Evolutionary conservation across 192 early-diverging fungal species (phyloP).

Genomic region (Mortierella claussenii): DNA sequence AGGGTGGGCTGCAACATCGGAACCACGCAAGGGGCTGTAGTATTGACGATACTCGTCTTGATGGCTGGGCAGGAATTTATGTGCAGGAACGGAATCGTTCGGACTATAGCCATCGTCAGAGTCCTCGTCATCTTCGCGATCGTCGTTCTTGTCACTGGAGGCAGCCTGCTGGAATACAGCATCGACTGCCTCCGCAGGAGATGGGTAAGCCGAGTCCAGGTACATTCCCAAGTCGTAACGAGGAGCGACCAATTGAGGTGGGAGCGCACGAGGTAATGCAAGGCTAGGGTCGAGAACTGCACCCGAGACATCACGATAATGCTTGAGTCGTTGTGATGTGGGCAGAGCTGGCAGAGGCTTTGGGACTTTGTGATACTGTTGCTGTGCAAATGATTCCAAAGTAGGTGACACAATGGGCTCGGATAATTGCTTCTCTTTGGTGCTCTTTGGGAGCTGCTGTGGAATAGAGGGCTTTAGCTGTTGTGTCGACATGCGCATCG

Average conservation of each 20-base stretch:
- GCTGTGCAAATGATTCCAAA: neutral
- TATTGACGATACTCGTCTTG: neutral
- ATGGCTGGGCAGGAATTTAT: too few relatives aligned
- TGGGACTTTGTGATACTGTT: neutral
- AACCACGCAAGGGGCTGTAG: neutral
- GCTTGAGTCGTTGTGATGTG: neutral
- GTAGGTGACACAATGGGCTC: constrained; percentile 8
- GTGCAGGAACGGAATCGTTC: too few relatives aligned
- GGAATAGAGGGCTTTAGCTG: neutral
- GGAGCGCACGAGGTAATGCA: constrained; percentile 41
- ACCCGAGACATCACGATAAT: neutral
- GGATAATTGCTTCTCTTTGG: neutral
- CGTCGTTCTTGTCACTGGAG: too few relatives aligned
- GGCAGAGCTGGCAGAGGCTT: too few relatives aligned
- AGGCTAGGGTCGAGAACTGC: constrained; percentile 27
- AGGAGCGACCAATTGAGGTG: neutral
- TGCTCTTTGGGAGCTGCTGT: neutral
- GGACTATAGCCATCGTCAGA: too few relatives aligned
- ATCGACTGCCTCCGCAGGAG: too few relatives aligned
- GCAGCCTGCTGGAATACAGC: too few relatives aligned
- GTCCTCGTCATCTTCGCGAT: too few relatives aligned
- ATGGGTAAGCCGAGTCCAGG: constrained; percentile 18
- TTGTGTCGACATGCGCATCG: neutral
- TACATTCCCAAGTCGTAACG: neutral
- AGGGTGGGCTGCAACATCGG: neutral